These are phyloP conservation scores for Cardiospermum halicacabum DNA, from an alignment of 345 rosid species.

Conservation along the genomic window DNA sequence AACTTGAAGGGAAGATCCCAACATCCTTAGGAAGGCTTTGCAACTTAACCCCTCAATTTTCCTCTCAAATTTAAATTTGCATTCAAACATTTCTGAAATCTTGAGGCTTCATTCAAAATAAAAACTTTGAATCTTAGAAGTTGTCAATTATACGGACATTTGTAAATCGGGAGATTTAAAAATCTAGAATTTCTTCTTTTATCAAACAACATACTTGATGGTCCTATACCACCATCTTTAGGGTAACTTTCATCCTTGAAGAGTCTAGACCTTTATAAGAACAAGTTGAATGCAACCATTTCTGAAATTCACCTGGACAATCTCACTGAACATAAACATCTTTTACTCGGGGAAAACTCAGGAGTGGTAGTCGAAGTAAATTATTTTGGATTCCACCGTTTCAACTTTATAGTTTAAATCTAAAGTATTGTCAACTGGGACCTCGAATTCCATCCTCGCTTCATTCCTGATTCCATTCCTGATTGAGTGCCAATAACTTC, in stretches of 20 bases:
- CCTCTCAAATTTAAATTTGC: neutral
- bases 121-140: neutral
- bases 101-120: neutral
- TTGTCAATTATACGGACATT: neutral
- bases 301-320: neutral
- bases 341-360: neutral
- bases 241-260: neutral
- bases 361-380: neutral
- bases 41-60: neutral
- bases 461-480: constrained; percentile 14
- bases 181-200: neutral
- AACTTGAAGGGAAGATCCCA: neutral
- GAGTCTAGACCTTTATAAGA: neutral
- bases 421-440: constrained; percentile 25
- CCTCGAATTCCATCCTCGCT: constrained; percentile 24
- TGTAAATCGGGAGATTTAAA: neutral
- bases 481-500: too few relatives aligned
- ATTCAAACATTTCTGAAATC: neutral
- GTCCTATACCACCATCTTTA: neutral
- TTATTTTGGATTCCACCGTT: constrained; percentile 20
- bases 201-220: neutral
- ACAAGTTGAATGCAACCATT: neutral
- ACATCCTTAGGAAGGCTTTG: constrained; percentile 1
- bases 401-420: neutral
- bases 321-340: neutral